Base-by-base conservation (phyloP, 352 stramenopile genomes). In the Phytophthora cryptogea region DNA sequence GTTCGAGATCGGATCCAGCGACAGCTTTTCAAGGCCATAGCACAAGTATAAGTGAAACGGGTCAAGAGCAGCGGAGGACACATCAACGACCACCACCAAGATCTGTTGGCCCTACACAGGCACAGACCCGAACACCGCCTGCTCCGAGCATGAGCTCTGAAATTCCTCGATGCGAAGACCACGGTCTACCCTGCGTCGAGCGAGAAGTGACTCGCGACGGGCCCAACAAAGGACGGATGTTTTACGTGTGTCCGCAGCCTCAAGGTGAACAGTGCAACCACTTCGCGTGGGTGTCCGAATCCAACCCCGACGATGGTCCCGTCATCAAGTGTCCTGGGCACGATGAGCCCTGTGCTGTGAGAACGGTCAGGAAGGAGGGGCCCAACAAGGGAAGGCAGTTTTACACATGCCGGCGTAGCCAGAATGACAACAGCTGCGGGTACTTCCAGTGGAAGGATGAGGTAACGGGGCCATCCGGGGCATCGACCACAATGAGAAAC, bases 251-350 rank as follows among this genome's bases (percentile, higher is more conserved):
- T 54, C 75, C 80, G 0, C 77, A 90, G 14, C 86, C 92, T 5
- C 84, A 84, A 52, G 77, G 79, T 10, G 86, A 97, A 32, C 81
- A 96, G 57, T 97, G 92, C 64, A 77, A 95, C 41, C 95, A 96
- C 61, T 99, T 99, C 63, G 72, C 91, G 65, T 98, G 94, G 93
- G 80, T 83, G 4, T 84, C 90, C 30, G 78, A 93, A n/a, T 46
- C 43, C 4, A 59, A 61, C 36, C 32, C 42, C 2, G 53, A 44
- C 17, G 27, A 43, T 28, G 60, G 45, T 5, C 36, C 51, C 11
- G 39, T 59, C 32, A 46, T 74, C 8, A 79, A 71, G 42, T 92
- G 86, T 56, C 51, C 59, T 28, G 79, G 78, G 28, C 84, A 93
- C 41, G 62, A 75, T 41, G 84, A 93, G 59, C 66, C 71, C 13